Percentiles rank a stretch among this genome's conserved stretches.
Conservation (phyloP, 768 basidiomycete genomes). For the Suillus subluteus region DNA sequence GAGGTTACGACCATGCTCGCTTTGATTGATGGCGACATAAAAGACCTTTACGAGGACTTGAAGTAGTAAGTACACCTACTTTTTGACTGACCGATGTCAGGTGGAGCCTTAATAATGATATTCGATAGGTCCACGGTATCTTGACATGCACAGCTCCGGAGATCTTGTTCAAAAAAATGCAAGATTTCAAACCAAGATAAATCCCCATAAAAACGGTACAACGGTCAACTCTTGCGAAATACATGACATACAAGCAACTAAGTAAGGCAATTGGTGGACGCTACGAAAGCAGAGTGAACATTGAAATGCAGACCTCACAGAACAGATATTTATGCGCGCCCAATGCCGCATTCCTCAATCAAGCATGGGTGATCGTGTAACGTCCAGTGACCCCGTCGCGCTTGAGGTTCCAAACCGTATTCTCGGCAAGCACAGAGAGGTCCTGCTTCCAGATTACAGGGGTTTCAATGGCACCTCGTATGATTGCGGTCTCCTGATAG, state of each 20-base stretch:
- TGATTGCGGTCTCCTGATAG: conserved; percentile 3
- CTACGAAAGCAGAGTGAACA: background rate
- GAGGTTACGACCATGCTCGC: background rate
- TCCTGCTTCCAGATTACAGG: background rate
- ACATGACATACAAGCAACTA: background rate
- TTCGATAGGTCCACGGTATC: background rate
- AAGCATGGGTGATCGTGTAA: background rate
- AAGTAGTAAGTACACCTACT: too few species aligned
- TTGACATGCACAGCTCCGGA: background rate
- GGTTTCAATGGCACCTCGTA: background rate
- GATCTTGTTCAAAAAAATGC: background rate
- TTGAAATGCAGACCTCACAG: too few species aligned
- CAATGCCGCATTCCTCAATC: background rate
- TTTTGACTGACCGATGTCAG: too few species aligned
- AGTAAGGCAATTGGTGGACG: background rate
- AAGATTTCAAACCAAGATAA: background rate
- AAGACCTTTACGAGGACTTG: too few species aligned
- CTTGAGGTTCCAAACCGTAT: conserved; percentile 1
- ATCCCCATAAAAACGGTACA: background rate
- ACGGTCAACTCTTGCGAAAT: background rate
- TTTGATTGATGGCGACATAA: too few species aligned
- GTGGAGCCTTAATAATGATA: too few species aligned
- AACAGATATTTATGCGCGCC: too few species aligned
- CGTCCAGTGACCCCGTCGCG: background rate
- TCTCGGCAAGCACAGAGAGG: background rate